Conservation (phyloP, 202 grass and related monocot species). For the Panicum virgatum region DNA sequence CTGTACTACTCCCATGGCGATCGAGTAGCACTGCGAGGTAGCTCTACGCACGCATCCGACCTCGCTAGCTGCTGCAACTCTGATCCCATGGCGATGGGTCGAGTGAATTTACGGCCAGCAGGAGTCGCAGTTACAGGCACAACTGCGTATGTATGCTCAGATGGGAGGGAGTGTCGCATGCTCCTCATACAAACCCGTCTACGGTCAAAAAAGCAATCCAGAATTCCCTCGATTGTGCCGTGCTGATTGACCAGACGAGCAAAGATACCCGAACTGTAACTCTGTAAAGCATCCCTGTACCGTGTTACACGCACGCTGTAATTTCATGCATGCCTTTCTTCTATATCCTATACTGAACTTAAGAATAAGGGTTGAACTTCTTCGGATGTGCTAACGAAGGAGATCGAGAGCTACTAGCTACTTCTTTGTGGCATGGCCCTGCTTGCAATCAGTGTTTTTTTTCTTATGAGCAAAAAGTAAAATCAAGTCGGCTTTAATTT, state of each 20-base stretch:
- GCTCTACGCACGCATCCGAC: background rate
- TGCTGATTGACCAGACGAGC: background rate
- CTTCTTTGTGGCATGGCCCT: background rate
- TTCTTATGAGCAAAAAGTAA: background rate
- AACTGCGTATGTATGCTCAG: too few relatives aligned
- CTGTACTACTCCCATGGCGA: too few relatives aligned
- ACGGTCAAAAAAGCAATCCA: background rate
- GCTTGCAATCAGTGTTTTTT: too few relatives aligned
- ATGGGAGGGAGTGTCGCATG: too few relatives aligned
- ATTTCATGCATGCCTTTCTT: conserved; percentile 10
- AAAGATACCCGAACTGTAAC: background rate
- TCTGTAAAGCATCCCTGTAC: background rate
- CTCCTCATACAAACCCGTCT: background rate
- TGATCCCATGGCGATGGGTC: background rate
- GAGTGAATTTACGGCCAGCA: background rate
- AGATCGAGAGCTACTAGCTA: background rate
- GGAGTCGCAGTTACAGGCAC: background rate
- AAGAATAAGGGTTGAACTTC: background rate
- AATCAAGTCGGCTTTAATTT: background rate
- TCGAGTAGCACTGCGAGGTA: background rate
- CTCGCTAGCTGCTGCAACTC: background rate
- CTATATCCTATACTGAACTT: background rate
- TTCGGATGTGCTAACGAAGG: background rate
- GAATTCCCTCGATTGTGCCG: conserved; percentile 6
- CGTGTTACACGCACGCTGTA: background rate